Evolutionary conservation across 2,329 filamentous ascomycete species (phyloP), one percentile per base, ranked within the genome.

Genomic region (Lecanoromycetidae sp.): DNA sequence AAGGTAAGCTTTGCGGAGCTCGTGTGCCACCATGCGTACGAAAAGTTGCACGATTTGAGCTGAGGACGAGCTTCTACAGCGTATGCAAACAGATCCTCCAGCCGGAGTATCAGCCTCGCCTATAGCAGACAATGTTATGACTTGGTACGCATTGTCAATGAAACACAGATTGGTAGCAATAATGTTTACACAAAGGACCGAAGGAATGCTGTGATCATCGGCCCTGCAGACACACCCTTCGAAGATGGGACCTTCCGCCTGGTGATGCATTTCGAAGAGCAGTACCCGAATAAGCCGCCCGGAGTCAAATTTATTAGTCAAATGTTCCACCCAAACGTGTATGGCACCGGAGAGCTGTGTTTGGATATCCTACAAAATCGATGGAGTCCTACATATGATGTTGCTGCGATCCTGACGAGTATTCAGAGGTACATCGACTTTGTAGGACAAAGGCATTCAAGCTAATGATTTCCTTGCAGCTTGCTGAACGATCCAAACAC

Each of bases 281-380:
- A 94, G 61, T 98, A 98, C 60, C 91, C 91, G 25, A 98, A 96
- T 70, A 96, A 96, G 65, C 91, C 91, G 4, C 91, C 91, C 0
- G 84, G 87, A 27, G 91, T 96, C 68, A 96, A 96, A 63, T 98
- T 98, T 65, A 94, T 98, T 64, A 94, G 86, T 66, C 80, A 91
- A 64, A 98, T 98, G 91, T 98, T 98, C 66, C 91, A 98, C 60
- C 91, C 91, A 15, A 98, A 98, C 61, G 91, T 98, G 48, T 98
- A 98, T 63, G 88, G 85, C 44, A 96, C 88, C 0, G 91, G 91
- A 52, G 91, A 98, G 70, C 75, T 98, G 42, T 98, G 91, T 62
- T 70, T 98, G 56, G 91, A 98, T 62, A 98, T 98, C 56, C 67
- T 98, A 50, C 91, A 98, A 67, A 98, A 98, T 63, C 75, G 91